Percentiles rank a stretch among this genome's conserved stretches.
phyloP scores from a whole-genome alignment of 1,139 yeast species.

The Geotrichum bryndzae region DNA sequence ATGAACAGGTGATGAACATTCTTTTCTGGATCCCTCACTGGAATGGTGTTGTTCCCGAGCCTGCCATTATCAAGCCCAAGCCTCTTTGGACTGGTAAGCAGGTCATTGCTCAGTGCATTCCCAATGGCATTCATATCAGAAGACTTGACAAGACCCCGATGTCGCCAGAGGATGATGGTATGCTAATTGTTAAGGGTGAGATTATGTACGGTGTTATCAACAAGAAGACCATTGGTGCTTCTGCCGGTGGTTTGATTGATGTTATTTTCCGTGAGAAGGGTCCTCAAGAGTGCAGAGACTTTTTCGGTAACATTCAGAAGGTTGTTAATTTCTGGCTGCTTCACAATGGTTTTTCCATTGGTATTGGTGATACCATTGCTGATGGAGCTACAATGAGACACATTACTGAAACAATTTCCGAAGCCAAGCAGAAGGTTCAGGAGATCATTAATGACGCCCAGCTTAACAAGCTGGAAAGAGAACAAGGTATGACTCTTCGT shows the following conservation, averaged over 20 bases:
- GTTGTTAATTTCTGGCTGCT: slow-evolving; percentile 95
- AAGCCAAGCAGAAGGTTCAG: slow-evolving; percentile 89
- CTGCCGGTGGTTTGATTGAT: slow-evolving; percentile 96
- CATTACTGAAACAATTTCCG: slow-evolving; percentile 86
- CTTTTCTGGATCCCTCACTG: slow-evolving; percentile 97
- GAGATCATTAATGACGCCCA: slow-evolving; percentile 91
- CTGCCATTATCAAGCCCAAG: slow-evolving; percentile 89
- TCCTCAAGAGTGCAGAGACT: slow-evolving; percentile 78
- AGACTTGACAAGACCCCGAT: slow-evolving; percentile 85
- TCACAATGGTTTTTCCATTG: slow-evolving; percentile 95
- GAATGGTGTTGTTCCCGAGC: slow-evolving; percentile 98
- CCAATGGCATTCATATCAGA: slow-evolving; percentile 90
- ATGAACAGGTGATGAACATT: slow-evolving; percentile 93
- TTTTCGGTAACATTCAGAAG: slow-evolving; percentile 89
- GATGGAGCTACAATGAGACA: slow-evolving; percentile 93
- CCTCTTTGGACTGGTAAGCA: slow-evolving; percentile 99
- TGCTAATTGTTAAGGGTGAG: slow-evolving; percentile 88
- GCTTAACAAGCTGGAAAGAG: slow-evolving; percentile 78
- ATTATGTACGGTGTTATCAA: slow-evolving; percentile 96
- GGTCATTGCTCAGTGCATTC: slow-evolving; percentile 84
- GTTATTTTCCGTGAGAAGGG: slow-evolving; percentile 98
- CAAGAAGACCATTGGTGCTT: slow-evolving; percentile 96
- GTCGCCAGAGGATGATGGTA: slow-evolving; percentile 85
- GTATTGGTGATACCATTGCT: slow-evolving; percentile 99
- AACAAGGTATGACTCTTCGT: slow-evolving; percentile 98